Evolutionary conservation across 768 basidiomycete species (phyloP).

Genomic region (Boletus sensibilis): DNA sequence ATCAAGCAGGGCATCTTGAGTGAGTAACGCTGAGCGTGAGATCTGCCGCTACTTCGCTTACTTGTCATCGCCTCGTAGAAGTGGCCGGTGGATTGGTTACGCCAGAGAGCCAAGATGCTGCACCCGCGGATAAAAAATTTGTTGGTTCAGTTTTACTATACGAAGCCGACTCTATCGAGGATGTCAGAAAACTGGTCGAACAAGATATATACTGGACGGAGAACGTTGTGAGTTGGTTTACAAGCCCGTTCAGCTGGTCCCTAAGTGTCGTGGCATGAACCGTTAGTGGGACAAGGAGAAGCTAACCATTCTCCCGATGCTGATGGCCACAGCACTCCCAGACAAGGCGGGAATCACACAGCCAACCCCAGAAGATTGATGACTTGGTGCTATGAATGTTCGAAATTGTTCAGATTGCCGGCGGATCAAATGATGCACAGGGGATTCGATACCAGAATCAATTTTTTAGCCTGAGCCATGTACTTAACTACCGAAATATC

Average conservation of each 20-base stretch:
- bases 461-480: not conserved
- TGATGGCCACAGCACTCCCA: conserved; percentile 37
- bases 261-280: not conserved
- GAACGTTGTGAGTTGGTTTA: conserved; percentile 39
- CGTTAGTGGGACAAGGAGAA: conserved; percentile 59
- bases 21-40: conserved; percentile 32
- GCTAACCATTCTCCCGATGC: conserved; percentile 47
- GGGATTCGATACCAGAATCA: not conserved
- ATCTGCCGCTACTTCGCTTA: conserved; percentile 8
- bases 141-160: conserved; percentile 58
- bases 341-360: conserved; percentile 25
- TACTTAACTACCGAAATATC: not conserved
- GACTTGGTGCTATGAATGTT: not conserved
- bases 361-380: conserved; percentile 24
- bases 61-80: conserved; percentile 29
- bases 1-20: conserved; percentile 49
- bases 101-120: conserved; percentile 52
- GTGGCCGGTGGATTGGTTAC: conserved; percentile 58
- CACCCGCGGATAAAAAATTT: conserved; percentile 51
- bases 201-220: conserved; percentile 43
- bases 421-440: conserved; percentile 7
- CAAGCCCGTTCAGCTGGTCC: not conserved
- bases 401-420: not conserved
- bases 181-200: conserved; percentile 39
- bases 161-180: conserved; percentile 53